Evolutionary conservation across 2,329 filamentous ascomycete genomes (phyloP), one percentile per base, ranked within the genome.

Genomic region (Fusarium virguliforme): DNA sequence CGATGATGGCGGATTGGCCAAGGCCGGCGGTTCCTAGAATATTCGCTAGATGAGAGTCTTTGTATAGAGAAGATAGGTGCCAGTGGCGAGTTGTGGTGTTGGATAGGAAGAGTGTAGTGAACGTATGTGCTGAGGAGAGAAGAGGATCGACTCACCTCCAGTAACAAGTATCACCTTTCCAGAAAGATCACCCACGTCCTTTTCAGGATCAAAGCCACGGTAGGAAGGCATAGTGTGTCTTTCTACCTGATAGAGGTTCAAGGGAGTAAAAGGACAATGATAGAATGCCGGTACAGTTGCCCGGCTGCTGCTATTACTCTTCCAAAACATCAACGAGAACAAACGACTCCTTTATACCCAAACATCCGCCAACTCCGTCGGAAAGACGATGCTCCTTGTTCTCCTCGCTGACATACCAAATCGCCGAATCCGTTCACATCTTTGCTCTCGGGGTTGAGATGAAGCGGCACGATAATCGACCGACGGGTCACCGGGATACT

Each of bases 101-200:
- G 18, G 18, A 18, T 18, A 26, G 8, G 12, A 28, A 3, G 41
- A 26, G 22, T 4, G 24, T 9, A 2, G 41, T n/a, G 41, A 9
- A 22, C 18, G 13, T 28, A 3, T 38, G 8, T 10, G 18, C 18
- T 18, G 18, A 18, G 18, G 18, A 18, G 18, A 3, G 53, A 28
- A 26, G 32, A 41, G 15, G 9, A 34, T 28, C 22, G 15, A 32
- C 51, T 34, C 77, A 85, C 85, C 86, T 59, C 86, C 87, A 3
- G 86, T 88, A 6, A 88, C 77, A 15, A 87, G 76, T 41, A 87
- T 81, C 8, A 86, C 82, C 66, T 86, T 88, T 43, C 82, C 84
- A 2, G 80, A 73, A 15, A 87, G 80, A 38, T 83, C 80, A 5
- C 78, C 74, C 26, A 88, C 83, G 66, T 87, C 83, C 13, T 74